Conservation (phyloP, 2,329 filamentous ascomycete genomes). For the Sclerotinia trifoliorum region DNA sequence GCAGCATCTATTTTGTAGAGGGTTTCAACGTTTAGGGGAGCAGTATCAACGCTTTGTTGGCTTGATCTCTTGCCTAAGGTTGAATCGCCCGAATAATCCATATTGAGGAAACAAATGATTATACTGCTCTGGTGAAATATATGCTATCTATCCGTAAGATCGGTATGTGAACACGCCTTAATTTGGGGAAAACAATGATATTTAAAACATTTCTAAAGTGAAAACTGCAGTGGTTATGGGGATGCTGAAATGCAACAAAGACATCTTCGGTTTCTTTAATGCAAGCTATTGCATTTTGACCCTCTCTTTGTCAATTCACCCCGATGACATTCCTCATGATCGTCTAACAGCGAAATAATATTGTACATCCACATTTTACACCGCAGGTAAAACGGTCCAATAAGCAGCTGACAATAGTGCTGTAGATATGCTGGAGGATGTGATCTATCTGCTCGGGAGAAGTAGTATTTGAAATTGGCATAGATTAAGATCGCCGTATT, state of each 20-base stretch:
- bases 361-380: too few species aligned
- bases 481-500: neutral
- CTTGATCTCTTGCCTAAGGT: neutral
- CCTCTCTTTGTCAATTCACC: neutral
- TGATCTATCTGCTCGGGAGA: neutral
- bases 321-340: too few species aligned
- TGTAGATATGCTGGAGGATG: neutral
- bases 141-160: neutral
- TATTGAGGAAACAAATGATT: neutral
- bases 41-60: neutral
- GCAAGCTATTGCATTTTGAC: too few species aligned
- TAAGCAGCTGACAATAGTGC: neutral
- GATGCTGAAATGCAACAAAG: neutral
- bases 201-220: neutral
- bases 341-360: neutral
- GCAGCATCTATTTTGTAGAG: neutral
- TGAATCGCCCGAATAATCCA: too few species aligned
- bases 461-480: neutral
- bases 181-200: neutral
- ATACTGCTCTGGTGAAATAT: neutral
- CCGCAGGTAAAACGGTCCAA: neutral
- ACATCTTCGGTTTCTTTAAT: neutral
- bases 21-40: neutral
- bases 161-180: too few species aligned
- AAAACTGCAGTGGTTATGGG: neutral